Evolutionary conservation across 257 asterid genomes (phyloP), one percentile per base, ranked within the genome.

Genomic region (Solanum sitiens): DNA sequence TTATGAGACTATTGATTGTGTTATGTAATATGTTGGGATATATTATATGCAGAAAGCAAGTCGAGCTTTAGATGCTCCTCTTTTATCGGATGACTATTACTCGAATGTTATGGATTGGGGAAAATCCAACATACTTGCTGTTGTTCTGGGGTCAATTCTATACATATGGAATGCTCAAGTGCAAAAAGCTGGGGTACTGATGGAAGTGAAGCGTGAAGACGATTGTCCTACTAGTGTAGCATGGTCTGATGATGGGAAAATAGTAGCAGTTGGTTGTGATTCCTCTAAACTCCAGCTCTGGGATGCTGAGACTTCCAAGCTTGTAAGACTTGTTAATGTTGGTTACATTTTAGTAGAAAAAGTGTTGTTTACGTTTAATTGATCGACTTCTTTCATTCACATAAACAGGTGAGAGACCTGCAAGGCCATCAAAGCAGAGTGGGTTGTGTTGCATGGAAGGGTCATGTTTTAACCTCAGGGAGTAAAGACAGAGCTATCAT

Each of bases 101-200:
- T 88, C 90, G 75, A 92, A 93, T 89, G 30, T 91, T 32, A 87
- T 96, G 92, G 99, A 96, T 71, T 96, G 99, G 98, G 98, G 99
- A 80, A 92, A 87, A 40, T 79, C 91, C 33, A 95, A 95, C 88
- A 32, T 88, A 76, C 91, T 96, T 25, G 98, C 96, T 0, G 88
- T 94, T 87, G 97, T 92, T 56, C 90, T 96, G 87, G 98, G 93
- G 59, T 59, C 91, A 45, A 87, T 50, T 25, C 44, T 92, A 25
- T 94, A 88, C 92, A 79, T 93, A 70, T 91, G 93, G 98, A 92
- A 93, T 89, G 92, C 92, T 53, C 86, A 47, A 44, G 92, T 59
- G 73, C n/a, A 44, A 40, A 71, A 85, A 6, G 73, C 85, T 18
- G 90, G 84, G 39, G 8, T 89, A 86, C 59, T 95, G 74, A 86